Percentiles rank a stretch among this genome's conserved stretches.
phyloP scores from a whole-genome alignment of 257 asterid species.

The Haberlea rhodopensis region DNA sequence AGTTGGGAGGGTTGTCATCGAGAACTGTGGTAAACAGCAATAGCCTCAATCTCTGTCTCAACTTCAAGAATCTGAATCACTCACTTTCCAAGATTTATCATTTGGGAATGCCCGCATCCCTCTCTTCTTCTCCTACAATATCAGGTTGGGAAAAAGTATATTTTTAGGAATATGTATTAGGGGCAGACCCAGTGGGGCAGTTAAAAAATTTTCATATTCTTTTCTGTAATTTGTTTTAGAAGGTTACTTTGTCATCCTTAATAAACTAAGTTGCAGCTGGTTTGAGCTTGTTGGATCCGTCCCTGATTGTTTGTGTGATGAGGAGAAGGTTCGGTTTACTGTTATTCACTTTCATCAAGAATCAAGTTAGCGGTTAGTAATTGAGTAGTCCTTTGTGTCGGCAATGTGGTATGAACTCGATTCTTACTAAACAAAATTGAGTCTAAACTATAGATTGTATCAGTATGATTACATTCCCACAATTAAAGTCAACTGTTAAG shows the following conservation, averaged over 20 bases:
- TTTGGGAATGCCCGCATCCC: constrained; percentile 23
- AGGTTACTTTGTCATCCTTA: not conserved
- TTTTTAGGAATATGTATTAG: not conserved
- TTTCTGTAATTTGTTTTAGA: too few relatives aligned
- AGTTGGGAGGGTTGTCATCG: constrained; percentile 23
- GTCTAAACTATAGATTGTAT: too few relatives aligned
- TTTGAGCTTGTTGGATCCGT: too few relatives aligned
- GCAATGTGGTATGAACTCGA: too few relatives aligned
- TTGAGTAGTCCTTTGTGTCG: not conserved
- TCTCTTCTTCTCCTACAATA: constrained; percentile 28
- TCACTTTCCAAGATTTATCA: constrained; percentile 33
- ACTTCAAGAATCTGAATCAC: constrained; percentile 33
- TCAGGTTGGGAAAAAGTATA: constrained; percentile 30
- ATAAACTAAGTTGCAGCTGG: not conserved
- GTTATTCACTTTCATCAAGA: not conserved
- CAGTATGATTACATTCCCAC: too few relatives aligned
- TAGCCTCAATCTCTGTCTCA: constrained; percentile 27
- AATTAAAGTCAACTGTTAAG: too few relatives aligned
- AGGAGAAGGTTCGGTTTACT: not conserved
- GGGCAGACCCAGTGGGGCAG: not conserved
- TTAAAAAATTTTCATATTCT: not conserved
- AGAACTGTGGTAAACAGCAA: constrained; percentile 24
- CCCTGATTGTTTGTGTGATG: not conserved
- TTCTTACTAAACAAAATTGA: too few relatives aligned
- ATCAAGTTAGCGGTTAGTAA: not conserved